Evolutionary conservation across 352 stramenopile genomes (phyloP), one percentile per base, ranked within the genome.

Genomic region (Elongisporangium prolatum): DNA sequence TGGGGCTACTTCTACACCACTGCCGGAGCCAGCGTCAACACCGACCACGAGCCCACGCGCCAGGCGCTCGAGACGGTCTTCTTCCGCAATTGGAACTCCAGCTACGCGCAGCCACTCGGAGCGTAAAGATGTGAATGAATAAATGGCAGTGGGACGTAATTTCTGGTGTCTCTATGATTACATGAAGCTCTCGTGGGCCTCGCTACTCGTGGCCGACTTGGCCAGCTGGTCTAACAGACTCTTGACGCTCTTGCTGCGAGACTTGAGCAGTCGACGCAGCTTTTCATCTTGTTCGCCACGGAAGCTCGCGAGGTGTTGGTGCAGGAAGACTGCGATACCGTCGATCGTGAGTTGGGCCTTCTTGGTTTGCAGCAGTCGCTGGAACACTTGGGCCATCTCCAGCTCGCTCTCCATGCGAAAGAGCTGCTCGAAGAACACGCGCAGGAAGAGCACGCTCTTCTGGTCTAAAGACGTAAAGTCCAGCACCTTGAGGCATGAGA

Each of bases 401-500:
- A 78, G 44, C 49, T 89, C 74, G 25, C 68, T 86, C 53, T 88
- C 79, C 40, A 86, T 61, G 52, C 78, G 80, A n/a, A 94, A 63
- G 54, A 94, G 76, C 50, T 76, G 69, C 61, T 91, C 80, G 54
- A 91, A 69, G 34, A 90, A 58, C 53, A 97, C 78, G 38, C 86
- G 89, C 28, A 98, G 60, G 59, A 98, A 98, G 28, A 98, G 77
- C 52, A 97, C 67, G 7, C 80, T 82, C 38, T 88, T 84, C 40
- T 96, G 81, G 14, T 85, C 69, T 21, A 98, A 69, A 28, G 94
- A 76, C 18, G 89, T 96, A 60, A 98, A 96, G 59, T 98, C 93
- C 28, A 98, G 84, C 49, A 96, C 82, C 68, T 98, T 98, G 24
- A 97, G 68, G 14, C 86, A 86, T 21, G 85, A 95, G 50, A 97